Evolutionary conservation across 345 rosid species (phyloP).

Genomic region (Capsella bursapastoris): DNA sequence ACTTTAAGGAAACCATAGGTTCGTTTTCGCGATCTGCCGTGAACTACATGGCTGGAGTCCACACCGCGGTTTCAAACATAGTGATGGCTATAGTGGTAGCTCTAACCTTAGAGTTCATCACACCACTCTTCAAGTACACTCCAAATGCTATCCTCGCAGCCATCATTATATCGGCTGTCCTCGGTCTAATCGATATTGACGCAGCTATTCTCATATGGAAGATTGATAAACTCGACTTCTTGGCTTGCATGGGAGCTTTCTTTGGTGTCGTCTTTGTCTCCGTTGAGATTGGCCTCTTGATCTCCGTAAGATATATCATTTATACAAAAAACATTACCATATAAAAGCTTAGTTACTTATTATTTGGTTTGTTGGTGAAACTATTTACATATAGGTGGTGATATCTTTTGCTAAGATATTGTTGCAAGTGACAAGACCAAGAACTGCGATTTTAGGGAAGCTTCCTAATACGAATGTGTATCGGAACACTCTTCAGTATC

Average conservation of each 20-base stretch:
- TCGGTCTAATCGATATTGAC: constrained; percentile 62
- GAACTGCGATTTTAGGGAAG: constrained; percentile 75
- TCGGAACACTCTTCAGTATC: constrained; percentile 72
- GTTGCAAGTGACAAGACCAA: constrained; percentile 84
- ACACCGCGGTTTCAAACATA: constrained; percentile 78
- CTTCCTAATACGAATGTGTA: constrained; percentile 66
- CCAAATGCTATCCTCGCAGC: constrained; percentile 76
- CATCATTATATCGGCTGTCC: constrained; percentile 76
- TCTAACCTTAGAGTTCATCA: constrained; percentile 61
- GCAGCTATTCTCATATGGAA: constrained; percentile 73
- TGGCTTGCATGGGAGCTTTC: constrained; percentile 84
- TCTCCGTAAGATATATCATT: constrained; percentile 51
- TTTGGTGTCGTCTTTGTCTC: constrained; percentile 69
- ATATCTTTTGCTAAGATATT: constrained; percentile 84
- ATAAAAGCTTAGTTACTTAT: neutral
- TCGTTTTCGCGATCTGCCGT: constrained; percentile 91
- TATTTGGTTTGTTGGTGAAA: constrained; percentile 2
- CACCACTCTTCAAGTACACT: constrained; percentile 76
- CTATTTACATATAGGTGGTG: constrained; percentile 55
- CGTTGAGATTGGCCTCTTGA: constrained; percentile 73
- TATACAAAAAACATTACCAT: neutral
- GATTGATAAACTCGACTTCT: constrained; percentile 78
- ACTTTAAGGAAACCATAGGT: neutral
- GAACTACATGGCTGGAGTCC: constrained; percentile 84
- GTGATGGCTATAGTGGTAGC: constrained; percentile 75